Conservation (phyloP, 257 asterid species). For the Buddleja alternifolia region DNA sequence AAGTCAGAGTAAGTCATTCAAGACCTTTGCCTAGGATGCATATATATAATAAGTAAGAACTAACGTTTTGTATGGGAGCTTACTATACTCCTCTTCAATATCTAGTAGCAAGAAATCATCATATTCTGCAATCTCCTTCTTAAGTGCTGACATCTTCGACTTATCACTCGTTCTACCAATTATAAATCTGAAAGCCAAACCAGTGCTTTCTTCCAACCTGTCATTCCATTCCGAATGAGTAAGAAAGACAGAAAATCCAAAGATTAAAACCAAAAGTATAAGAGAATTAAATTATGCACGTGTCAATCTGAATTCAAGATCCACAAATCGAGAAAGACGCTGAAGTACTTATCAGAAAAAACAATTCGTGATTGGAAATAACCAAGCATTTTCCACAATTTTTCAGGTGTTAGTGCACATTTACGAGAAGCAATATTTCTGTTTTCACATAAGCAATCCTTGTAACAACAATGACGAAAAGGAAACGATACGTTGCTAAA, state of each 20-base stretch:
- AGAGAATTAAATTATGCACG: neutral
- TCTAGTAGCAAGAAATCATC: constrained; percentile 94
- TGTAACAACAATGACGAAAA: neutral
- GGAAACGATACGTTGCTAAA: neutral
- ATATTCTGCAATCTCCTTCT: constrained; percentile 74
- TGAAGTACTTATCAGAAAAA: neutral
- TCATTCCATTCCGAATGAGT: constrained; percentile 42
- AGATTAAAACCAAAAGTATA: neutral
- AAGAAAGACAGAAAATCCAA: constrained; percentile 22
- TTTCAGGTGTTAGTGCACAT: neutral
- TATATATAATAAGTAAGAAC: constrained; percentile 44
- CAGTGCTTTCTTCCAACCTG: constrained; percentile 99
- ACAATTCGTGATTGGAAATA: constrained; percentile 4
- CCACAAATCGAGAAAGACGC: neutral
- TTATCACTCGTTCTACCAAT: constrained; percentile 81
- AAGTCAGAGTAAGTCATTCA: constrained; percentile 35
- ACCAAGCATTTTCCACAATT: constrained; percentile 1
- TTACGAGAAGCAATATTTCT: neutral
- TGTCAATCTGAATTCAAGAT: neutral
- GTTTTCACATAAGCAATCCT: constrained; percentile 7
- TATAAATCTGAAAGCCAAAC: constrained; percentile 88
- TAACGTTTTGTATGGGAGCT: constrained; percentile 99
- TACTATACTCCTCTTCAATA: constrained; percentile 97
- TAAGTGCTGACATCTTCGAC: constrained; percentile 83
- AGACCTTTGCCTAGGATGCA: constrained; percentile 20